These are phyloP conservation scores for Salix viminalis DNA, from an alignment of 345 rosid species.

Conservation along the genomic window DNA sequence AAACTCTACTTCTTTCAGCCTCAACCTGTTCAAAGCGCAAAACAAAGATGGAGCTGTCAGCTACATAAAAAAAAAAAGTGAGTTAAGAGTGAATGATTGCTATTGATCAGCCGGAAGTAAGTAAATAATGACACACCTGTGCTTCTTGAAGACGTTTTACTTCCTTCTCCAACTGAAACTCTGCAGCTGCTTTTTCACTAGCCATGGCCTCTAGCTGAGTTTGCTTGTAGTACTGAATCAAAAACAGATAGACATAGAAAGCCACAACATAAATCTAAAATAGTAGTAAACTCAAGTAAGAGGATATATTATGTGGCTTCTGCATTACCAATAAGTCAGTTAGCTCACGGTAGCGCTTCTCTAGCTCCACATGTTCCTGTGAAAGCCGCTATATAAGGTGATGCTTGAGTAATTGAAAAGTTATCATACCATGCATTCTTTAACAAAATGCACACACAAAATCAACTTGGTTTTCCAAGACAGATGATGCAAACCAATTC, in stretches of 20 bases:
- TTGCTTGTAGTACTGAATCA: slow-evolving; percentile 91
- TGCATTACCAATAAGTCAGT: slow-evolving; percentile 91
- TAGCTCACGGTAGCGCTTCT: slow-evolving; percentile 94
- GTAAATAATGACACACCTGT: slow-evolving; percentile 46
- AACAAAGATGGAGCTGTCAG: not conserved
- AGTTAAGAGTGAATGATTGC: slow-evolving; percentile 6
- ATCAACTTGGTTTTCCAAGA: not conserved
- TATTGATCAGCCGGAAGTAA: slow-evolving; percentile 12
- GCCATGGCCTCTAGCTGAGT: slow-evolving; percentile 96
- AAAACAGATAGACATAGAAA: slow-evolving; percentile 3
- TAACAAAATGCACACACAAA: not conserved
- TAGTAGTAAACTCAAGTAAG: not conserved
- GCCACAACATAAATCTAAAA: slow-evolving; percentile 2
- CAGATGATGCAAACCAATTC: not conserved
- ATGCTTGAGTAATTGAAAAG: slow-evolving; percentile 5
- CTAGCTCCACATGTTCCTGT: slow-evolving; percentile 98
- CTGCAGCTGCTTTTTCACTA: slow-evolving; percentile 98
- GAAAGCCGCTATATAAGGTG: slow-evolving; percentile 17
- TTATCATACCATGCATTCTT: not conserved
- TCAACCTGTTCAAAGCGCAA: slow-evolving; percentile 52
- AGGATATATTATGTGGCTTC: slow-evolving; percentile 10
- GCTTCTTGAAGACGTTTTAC: slow-evolving; percentile 75
- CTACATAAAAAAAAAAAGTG: not conserved
- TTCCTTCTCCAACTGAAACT: slow-evolving; percentile 97
- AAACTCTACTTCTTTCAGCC: slow-evolving; percentile 78